These are phyloP conservation scores for Aspergillus floridensis DNA, from an alignment of 2,329 filamentous ascomycete species.

Conservation along the genomic window DNA sequence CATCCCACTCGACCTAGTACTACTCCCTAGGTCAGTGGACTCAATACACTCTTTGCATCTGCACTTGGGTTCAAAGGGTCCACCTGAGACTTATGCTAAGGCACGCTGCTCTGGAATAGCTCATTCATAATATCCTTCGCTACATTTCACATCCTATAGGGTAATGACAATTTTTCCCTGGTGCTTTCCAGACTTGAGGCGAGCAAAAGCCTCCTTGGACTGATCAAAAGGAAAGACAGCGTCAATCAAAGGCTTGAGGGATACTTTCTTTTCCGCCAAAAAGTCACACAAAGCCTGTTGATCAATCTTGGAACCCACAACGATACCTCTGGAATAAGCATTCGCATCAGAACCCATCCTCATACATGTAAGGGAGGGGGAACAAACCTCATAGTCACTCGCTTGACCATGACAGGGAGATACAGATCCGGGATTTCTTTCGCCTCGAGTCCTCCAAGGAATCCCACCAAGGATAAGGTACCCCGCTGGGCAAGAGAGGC, in stretches of 20 bases:
- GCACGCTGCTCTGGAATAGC: no score
- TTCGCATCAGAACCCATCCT: not conserved
- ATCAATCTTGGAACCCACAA: constrained; percentile 1
- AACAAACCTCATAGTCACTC: not conserved
- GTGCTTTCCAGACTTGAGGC: constrained; percentile 13
- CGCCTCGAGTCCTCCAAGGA: not conserved
- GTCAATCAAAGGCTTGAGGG: constrained; percentile 1
- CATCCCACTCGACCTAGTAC: no score
- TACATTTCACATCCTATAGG: not conserved
- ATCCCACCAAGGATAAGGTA: constrained; percentile 1
- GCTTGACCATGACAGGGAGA: not conserved
- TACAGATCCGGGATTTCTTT: constrained; percentile 1
- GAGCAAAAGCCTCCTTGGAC: constrained; percentile 9
- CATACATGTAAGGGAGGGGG: not conserved
- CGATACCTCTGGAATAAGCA: not conserved
- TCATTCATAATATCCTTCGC: not conserved
- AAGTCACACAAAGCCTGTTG: constrained; percentile 1
- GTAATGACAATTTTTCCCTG: constrained; percentile 15
- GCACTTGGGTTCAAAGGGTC: no score
- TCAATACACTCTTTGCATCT: no score
- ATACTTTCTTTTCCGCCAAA: not conserved
- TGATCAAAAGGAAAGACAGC: constrained; percentile 9
- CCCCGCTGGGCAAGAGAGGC: constrained; percentile 6
- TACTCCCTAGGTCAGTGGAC: no score
- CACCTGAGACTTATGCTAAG: no score